Base-by-base conservation (phyloP, 2,329 filamentous ascomycete genomes). In the Phoma sp. region DNA sequence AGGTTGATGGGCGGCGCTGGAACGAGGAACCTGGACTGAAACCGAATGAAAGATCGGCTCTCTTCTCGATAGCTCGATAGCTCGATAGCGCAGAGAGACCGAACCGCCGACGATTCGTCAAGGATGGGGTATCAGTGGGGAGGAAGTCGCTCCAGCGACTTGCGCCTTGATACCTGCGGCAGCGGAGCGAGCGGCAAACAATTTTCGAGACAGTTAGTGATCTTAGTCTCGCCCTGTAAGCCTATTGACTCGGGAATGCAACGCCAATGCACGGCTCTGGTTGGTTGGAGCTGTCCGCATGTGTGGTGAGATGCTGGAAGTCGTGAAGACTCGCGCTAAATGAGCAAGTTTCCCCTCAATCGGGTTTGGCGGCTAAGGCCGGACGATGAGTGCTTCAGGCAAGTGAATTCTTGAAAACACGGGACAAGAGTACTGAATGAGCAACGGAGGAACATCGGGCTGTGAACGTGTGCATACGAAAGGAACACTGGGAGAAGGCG, bases 191-290 rank as follows among this genome's bases (percentile, higher is more conserved):
- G 53, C 39, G 47, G 47, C 54, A 52, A 33, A 47, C 42, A 45
- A 55, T 55, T 54, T 56, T 56, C 48, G 47, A 44, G 47, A 47
- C 47, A 42, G 42, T 41, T 37, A 47, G 59, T 30, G 48, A 50
- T 55, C 50, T 43, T 55, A 52, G 49, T 50, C 52, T 58, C 52
- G 58, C 51, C 51, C 48, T 52, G 53, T 39, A 52, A 38, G 50
- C 54, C 57, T 59, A 47, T 56, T 47, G 44, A 55, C 47, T 55
- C 55, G 52, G 58, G 52, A 4, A 23, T 44, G 52, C 47, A 57
- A 54, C 60, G 58, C 50, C 54, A 59, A 61, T 52, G 60, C 58
- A 61, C 59, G 58, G 59, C 53, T 45, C 48, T 60, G 55, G 59
- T 55, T 65, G 51, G 59, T 57, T 50, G 57, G 57, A 11, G 50